Evolutionary conservation across 352 stramenopile species (phyloP).

Genomic region (Globisporangium splendens): DNA sequence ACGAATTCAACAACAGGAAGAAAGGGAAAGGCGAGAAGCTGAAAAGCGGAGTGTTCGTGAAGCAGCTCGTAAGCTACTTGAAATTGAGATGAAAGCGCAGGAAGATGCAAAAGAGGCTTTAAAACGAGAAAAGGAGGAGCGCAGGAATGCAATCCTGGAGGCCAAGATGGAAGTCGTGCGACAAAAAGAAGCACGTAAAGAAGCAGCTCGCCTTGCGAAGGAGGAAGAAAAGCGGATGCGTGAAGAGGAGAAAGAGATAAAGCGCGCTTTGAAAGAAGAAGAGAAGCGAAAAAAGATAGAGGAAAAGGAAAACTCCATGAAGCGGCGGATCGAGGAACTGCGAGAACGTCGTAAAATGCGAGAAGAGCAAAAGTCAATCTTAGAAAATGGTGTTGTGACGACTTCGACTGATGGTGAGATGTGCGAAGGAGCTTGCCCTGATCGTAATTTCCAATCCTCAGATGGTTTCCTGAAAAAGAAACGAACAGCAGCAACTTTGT

Average conservation of each 20-base stretch:
- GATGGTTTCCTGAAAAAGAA: constrained; percentile 17
- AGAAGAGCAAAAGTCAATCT: constrained; percentile 65
- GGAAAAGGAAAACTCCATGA: constrained; percentile 72
- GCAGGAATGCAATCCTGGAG: constrained; percentile 66
- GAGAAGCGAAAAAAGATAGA: constrained; percentile 68
- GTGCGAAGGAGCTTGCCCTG: constrained; percentile 3
- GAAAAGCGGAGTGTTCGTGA: constrained; percentile 71
- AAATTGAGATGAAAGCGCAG: constrained; percentile 78
- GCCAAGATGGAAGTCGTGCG: constrained; percentile 55
- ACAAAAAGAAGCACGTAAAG: constrained; percentile 67
- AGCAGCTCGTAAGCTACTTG: constrained; percentile 58
- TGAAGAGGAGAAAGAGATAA: constrained; percentile 71
- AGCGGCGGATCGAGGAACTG: constrained; percentile 68
- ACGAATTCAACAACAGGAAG: constrained; percentile 26
- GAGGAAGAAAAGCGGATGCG: constrained; percentile 67
- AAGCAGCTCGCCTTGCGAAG: constrained; percentile 49
- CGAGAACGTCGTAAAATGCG: constrained; percentile 57
- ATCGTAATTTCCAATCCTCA: neutral
- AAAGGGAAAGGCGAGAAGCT: constrained; percentile 57
- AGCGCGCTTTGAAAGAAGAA: constrained; percentile 62
- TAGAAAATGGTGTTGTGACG: constrained; percentile 73
- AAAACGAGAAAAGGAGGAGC: constrained; percentile 58
- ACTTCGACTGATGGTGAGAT: constrained; percentile 21
- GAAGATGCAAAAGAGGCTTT: constrained; percentile 73
- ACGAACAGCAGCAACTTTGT: neutral